These are phyloP conservation scores for Arthroderma uncinatum DNA, from an alignment of 2,329 filamentous ascomycete genomes.

Conservation along the genomic window DNA sequence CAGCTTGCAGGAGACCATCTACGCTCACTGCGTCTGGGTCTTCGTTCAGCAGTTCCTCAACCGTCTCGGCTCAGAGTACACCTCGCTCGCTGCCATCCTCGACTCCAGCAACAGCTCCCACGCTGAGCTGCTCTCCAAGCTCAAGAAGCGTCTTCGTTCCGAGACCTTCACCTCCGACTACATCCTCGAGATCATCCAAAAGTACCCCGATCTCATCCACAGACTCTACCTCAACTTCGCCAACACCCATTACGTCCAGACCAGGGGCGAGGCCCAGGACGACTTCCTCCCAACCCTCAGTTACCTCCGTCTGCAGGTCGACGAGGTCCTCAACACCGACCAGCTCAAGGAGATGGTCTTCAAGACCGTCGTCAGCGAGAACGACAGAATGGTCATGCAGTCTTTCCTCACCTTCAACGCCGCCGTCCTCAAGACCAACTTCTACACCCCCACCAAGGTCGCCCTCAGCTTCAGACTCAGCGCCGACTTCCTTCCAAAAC, in stretches of 20 bases:
- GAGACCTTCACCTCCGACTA: slow-evolving; percentile 98
- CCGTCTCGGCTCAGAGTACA: slow-evolving; percentile 83
- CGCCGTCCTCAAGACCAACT: slow-evolving; percentile 90
- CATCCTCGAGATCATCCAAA: slow-evolving; percentile 91
- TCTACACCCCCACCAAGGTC: slow-evolving; percentile 96
- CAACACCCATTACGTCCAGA: slow-evolving; percentile 66
- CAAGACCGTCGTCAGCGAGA: slow-evolving; percentile 75
- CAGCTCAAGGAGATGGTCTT: slow-evolving; percentile 66
- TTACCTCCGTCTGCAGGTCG: slow-evolving; percentile 54
- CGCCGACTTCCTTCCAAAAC: slow-evolving; percentile 64
- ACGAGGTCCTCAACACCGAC: slow-evolving; percentile 64
- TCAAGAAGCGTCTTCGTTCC: slow-evolving; percentile 87
- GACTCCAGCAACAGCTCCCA: slow-evolving; percentile 73
- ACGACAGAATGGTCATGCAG: slow-evolving; percentile 96
- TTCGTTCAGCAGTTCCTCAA: slow-evolving; percentile 98
- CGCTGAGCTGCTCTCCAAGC: slow-evolving; percentile 76
- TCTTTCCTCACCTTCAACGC: slow-evolving; percentile 94
- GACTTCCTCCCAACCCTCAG: slow-evolving; percentile 61
- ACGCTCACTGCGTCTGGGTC: slow-evolving; percentile 94
- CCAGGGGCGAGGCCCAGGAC: slow-evolving; percentile 44
- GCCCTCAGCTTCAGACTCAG: slow-evolving; percentile 92
- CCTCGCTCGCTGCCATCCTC: slow-evolving; percentile 68
- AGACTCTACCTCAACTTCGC: slow-evolving; percentile 87
- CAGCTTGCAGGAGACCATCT: slow-evolving; percentile 92
- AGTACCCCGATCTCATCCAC: slow-evolving; percentile 77